phyloP scores from a whole-genome alignment of 331 rosid genomes.

The Spiraea crenata region DNA sequence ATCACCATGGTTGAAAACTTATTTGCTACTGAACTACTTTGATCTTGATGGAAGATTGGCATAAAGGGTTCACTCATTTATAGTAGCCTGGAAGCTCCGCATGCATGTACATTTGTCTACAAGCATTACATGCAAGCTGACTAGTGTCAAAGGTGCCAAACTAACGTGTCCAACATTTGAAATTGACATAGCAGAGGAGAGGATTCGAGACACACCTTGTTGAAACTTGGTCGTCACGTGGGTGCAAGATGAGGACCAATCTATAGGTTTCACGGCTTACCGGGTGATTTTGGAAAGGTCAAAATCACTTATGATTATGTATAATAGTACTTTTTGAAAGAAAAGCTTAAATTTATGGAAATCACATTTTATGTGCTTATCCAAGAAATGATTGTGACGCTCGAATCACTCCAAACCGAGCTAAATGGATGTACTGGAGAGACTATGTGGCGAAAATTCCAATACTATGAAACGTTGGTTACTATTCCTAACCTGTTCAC shows the following conservation, averaged over 20 bases:
- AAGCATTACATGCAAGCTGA: slow-evolving; percentile 39
- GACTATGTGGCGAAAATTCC: background rate
- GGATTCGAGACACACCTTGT: background rate
- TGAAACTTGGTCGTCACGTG: slow-evolving; percentile 17
- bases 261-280: background rate
- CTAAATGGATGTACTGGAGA: background rate
- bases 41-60: background rate
- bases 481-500: too few species aligned
- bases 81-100: background rate
- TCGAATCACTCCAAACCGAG: too few species aligned
- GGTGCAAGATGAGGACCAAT: background rate
- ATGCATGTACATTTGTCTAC: slow-evolving; percentile 28
- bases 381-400: too few species aligned
- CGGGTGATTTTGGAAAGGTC: too few species aligned
- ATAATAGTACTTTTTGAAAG: too few species aligned
- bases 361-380: too few species aligned
- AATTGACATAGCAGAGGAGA: background rate
- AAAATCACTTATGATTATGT: too few species aligned
- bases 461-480: too few species aligned
- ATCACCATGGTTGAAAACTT: slow-evolving; percentile 19
- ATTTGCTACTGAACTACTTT: background rate
- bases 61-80: slow-evolving; percentile 16
- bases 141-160: slow-evolving; percentile 41
- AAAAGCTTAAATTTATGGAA: too few species aligned
- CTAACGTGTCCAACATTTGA: slow-evolving; percentile 20